Base-by-base conservation (phyloP, 495 filamentous ascomycete genomes). In the Aspergillus sclerotiicarbonarius region DNA sequence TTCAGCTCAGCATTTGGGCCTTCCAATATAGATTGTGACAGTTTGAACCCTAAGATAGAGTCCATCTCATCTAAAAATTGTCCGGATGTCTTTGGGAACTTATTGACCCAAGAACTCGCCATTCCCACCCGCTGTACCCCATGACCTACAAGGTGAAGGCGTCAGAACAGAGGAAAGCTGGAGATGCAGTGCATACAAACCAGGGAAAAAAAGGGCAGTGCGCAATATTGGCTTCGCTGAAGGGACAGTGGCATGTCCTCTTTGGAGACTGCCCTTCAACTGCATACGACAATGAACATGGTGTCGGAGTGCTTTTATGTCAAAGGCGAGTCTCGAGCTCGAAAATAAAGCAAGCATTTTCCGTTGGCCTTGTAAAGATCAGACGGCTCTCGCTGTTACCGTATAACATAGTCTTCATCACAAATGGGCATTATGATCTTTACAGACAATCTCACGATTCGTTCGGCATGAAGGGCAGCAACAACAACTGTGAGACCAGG, bases 91-190 rank as follows among this genome's bases (percentile, higher is more conserved):
- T 69, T 64, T 13, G 94, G 93, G 69, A 96, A 98, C 51, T 83
- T 83, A 60, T 89, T 82, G 56, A 92, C 78, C 90, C 95, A 96
- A 32, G 90, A 82, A 29, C 80, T 80, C 32, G 88, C 79, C 94
- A 98, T 98, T 67, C 91, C 93, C 4, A 96, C 88, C 65, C 90
- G 86, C 70, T 98, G 94, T 12, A 96, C 92, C 61, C 94, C 93
- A 76, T 96, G 92, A 60, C 92, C 92, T 96, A 70, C 30, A 5
- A 47, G 51, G n/a, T 8, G 43, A 30, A 58, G 62, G 56, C 39
- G 30, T 41, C 12, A 31, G 25, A 33, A 46, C 12, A n/a, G 19
- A 35, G 10, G 20, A 18, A 31, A 10, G 37, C 20, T 8, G 13
- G 9, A 59, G 39, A 53, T 3, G 16, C 19, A 29, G 37, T 21